Evolutionary conservation across 345 rosid species (phyloP).

Genomic region (Sapria himalayana): DNA sequence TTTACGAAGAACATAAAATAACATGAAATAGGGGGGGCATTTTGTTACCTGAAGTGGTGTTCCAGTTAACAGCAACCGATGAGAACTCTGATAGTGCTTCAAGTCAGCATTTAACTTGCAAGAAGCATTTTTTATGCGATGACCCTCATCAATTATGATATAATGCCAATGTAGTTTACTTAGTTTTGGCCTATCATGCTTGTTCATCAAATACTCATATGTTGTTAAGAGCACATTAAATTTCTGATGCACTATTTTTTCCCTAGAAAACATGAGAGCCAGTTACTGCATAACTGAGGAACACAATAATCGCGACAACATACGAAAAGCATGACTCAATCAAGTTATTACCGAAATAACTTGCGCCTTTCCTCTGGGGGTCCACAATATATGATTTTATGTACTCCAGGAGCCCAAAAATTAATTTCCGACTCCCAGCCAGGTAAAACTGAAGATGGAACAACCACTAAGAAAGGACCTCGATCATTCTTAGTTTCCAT

Average conservation of each 20-base stretch:
- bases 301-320: too few species aligned
- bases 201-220: slow-evolving; percentile 88
- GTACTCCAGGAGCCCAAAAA: slow-evolving; percentile 72
- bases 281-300: too few species aligned
- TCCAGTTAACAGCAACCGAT: slow-evolving; percentile 75
- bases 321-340: too few species aligned
- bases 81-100: slow-evolving; percentile 71
- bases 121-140: slow-evolving; percentile 91
- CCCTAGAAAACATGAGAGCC: slow-evolving; percentile 36
- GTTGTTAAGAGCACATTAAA: slow-evolving; percentile 84
- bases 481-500: slow-evolving; percentile 80
- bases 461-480: slow-evolving; percentile 88
- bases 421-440: slow-evolving; percentile 77
- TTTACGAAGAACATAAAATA: background rate
- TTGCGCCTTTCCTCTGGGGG: slow-evolving; percentile 82
- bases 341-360: slow-evolving; percentile 52
- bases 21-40: background rate
- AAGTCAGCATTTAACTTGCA: slow-evolving; percentile 90
- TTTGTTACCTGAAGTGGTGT: slow-evolving; percentile 62
- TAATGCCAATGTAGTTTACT: slow-evolving; percentile 85
- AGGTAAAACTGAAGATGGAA: slow-evolving; percentile 77
- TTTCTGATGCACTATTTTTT: slow-evolving; percentile 66
- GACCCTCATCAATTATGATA: slow-evolving; percentile 89
- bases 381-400: slow-evolving; percentile 59
- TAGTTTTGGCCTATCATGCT: slow-evolving; percentile 82